phyloP scores from a whole-genome alignment of 2,329 filamentous ascomycete species.

The Didymella arachidicola region DNA sequence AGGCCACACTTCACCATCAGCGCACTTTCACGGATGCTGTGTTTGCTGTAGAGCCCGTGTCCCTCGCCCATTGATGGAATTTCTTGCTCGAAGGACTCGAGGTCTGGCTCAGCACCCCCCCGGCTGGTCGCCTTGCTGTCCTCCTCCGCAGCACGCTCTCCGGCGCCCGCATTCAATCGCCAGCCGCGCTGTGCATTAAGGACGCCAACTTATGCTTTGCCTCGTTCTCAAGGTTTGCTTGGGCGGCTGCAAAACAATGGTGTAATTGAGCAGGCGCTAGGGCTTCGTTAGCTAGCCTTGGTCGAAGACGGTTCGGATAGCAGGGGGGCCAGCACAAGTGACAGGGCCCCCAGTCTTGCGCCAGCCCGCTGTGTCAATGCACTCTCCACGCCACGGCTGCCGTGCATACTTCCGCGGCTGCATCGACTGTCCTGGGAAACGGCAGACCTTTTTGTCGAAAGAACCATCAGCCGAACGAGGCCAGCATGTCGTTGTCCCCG shows the following conservation, averaged over 20 bases:
- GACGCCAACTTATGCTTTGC: slow-evolving; percentile 31
- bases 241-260: slow-evolving; percentile 37
- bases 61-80: slow-evolving; percentile 9
- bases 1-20: slow-evolving; percentile 42
- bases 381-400: slow-evolving; percentile 35
- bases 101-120: slow-evolving; percentile 4
- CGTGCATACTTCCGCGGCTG: slow-evolving; percentile 49
- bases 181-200: slow-evolving; percentile 27
- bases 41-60: slow-evolving; percentile 16
- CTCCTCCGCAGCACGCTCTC: slow-evolving; percentile 16
- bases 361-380: slow-evolving; percentile 33
- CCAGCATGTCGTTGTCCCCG: slow-evolving; percentile 47
- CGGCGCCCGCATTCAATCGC: slow-evolving; percentile 27
- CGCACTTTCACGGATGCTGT: slow-evolving; percentile 19
- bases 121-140: slow-evolving; percentile 19
- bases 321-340: slow-evolving; percentile 34
- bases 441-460: slow-evolving; percentile 40
- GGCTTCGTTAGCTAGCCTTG: slow-evolving; percentile 34
- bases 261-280: slow-evolving; percentile 33
- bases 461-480: slow-evolving; percentile 54
- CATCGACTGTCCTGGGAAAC: slow-evolving; percentile 43
- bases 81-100: neutral
- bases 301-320: slow-evolving; percentile 40
- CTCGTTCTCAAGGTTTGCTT: slow-evolving; percentile 34
- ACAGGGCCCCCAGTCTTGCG: slow-evolving; percentile 38